These are phyloP conservation scores for Podaxis sp. DNA, from an alignment of 768 basidiomycete genomes.

Conservation along the genomic window DNA sequence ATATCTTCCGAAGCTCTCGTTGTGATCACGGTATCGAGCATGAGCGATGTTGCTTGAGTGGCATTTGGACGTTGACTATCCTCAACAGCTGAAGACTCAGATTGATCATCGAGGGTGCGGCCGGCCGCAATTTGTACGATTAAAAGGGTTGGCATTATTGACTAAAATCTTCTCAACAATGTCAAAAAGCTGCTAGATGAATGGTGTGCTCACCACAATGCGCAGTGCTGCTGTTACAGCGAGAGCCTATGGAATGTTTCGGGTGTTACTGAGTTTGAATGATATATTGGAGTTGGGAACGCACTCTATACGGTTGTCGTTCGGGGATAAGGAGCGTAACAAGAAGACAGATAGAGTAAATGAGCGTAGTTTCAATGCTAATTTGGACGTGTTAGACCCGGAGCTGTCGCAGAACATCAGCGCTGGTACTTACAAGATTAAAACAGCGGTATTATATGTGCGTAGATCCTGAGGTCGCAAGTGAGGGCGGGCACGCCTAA, in stretches of 20 bases:
- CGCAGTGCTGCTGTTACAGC: slow-evolving; percentile 19
- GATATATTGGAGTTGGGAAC: background rate
- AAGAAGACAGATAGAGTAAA: slow-evolving; percentile 26
- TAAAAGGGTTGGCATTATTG: slow-evolving; percentile 25
- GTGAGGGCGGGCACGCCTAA: slow-evolving; percentile 11
- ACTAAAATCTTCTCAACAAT: slow-evolving; percentile 12
- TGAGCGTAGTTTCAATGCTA: slow-evolving; percentile 26
- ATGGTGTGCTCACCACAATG: slow-evolving; percentile 22
- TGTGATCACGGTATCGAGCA: background rate
- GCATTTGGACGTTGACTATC: background rate
- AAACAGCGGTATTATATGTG: slow-evolving; percentile 16
- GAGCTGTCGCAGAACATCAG: too few species aligned
- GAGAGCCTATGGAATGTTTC: slow-evolving; percentile 7
- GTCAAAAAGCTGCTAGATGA: background rate
- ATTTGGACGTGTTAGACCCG: background rate
- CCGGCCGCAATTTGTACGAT: slow-evolving; percentile 25
- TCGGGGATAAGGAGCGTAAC: slow-evolving; percentile 12
- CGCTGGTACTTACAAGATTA: slow-evolving; percentile 15
- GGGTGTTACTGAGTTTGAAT: background rate
- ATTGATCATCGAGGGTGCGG: background rate
- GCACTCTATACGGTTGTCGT: background rate
- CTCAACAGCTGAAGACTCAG: background rate
- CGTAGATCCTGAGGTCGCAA: slow-evolving; percentile 6
- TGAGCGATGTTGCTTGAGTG: background rate
- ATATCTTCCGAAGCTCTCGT: background rate